Base-by-base conservation (phyloP, 73 alveolate genomes). In the Tetrahymena borealis region DNA sequence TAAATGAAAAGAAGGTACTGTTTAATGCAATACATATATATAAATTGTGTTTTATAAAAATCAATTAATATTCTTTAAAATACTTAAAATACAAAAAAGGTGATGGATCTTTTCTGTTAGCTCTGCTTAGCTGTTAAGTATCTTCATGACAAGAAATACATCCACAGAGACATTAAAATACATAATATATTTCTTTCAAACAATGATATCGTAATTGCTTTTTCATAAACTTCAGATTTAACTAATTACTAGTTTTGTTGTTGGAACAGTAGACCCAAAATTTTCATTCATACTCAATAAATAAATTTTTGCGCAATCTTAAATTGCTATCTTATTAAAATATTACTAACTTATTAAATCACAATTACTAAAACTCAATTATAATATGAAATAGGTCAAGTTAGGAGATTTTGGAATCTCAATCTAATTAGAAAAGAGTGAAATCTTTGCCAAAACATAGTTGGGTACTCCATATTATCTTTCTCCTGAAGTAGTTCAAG, bases 91-190 rank as follows among this genome's bases (percentile, higher is more conserved):
- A n/a, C 28, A 15, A 0, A 24, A n/a, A 60, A 60, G 85, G 91
- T 96, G 20, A 35, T 95, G 24, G 92, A 96, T 78, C 96, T 97
- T 94, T 90, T 96, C 90, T 40, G 94, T 32, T 97, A 97, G 91
- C 91, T 93, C 32, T 94, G 98, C 90, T 90, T 90, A 39, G 99
- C 98, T 39, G 95, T 97, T 91, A 96, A 96, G 91, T 96, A 97
- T 92, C 95, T 96, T 90, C 99, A 97, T 96, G 95, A 94, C 78
- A 96, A 94, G 32, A 96, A 96, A 90, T 92, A 95, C 85, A 96
- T 97, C 39, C 98, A 97, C 90, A 90, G 99, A 33, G 99, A 97
- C 93, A 90, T 97, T 6, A 97, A 97, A 94, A 95, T 98, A 11
- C 98, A 97, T 36, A 97, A 97, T 91, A 95, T 97, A 11, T 97